Evolutionary conservation across 306 rosid genomes (phyloP), one percentile per base, ranked within the genome.

Genomic region (Glycine tomentella): DNA sequence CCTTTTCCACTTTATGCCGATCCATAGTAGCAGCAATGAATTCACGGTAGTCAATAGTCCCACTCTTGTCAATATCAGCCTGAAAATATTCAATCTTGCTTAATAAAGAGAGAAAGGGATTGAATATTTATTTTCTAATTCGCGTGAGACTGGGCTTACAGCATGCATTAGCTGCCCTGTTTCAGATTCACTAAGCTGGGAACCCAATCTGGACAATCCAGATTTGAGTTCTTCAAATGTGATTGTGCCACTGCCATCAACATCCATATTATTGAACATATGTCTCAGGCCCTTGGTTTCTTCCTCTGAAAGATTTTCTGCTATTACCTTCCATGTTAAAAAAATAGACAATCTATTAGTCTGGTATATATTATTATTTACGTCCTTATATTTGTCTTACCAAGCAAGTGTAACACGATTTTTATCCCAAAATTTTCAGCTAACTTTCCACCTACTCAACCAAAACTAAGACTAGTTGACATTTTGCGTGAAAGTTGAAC

Each of bases 1-100:
- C 98, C 87, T 59, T 91, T 68, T 93, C 93, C 11, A 90, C 87
- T 80, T 80, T 88, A 75, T 96, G 95, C 58, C 92, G 91, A 80
- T 96, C 94, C 92, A 96, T 91, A 20, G 99, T 96, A 3, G 99
- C 98, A 57, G 97, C 89, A 52, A 93, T 77, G 84, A 96, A 96
- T 84, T 96, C 98, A 12, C 25, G 57, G 48, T 92, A 96, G 73
- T 93, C 98, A 33, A 96, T 90, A 14, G 89, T 86, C 31, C 97
- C 98, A 63, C 8, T 92, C 11, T 51, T 80, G 82, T 93, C 97
- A 44, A 92, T 86, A 77, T 92, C 97, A 67, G 94, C 94, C 99
- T 93, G 87, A 61, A 14, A 78, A 58, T 48, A 13, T 82, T 42
- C 5, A 42, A 7, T 42, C 12, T n/a, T 73, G 12, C 64, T 52